Percentiles rank a stretch among this genome's conserved stretches.
Conservation (phyloP, 2,329 filamentous ascomycete genomes). For the Cytospora schulzeri region DNA sequence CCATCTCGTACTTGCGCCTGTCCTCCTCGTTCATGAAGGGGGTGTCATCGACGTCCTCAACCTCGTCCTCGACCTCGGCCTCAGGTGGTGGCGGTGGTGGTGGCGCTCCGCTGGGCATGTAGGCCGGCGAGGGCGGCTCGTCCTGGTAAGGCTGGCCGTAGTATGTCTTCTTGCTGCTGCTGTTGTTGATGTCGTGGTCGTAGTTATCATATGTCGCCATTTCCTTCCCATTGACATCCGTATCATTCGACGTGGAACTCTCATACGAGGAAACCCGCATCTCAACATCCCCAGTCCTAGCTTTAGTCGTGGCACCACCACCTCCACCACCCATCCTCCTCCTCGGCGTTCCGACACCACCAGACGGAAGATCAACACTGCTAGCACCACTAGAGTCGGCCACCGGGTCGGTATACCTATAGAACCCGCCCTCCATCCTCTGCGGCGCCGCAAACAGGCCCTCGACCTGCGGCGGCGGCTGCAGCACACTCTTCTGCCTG, state of each 20-base stretch:
- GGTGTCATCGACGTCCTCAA: background rate
- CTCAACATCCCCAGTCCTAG: slow-evolving; percentile 43
- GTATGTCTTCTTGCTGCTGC: too few relatives aligned
- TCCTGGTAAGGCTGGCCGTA: slow-evolving; percentile 13
- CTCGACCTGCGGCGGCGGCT: slow-evolving; percentile 74
- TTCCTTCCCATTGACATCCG: slow-evolving; percentile 45
- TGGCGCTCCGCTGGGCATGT: slow-evolving; percentile 69
- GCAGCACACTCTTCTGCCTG: slow-evolving; percentile 60
- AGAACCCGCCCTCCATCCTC: slow-evolving; percentile 68
- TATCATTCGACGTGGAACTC: slow-evolving; percentile 62
- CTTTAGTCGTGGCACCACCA: slow-evolving; percentile 29
- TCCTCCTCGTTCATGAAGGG: slow-evolving; percentile 80
- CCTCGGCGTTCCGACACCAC: background rate
- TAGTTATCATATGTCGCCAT: too few relatives aligned
- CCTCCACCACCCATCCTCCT: slow-evolving; percentile 22
- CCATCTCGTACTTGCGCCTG: slow-evolving; percentile 70
- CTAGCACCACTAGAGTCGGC: slow-evolving; percentile 54
- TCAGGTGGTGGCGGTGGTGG: too few relatives aligned
- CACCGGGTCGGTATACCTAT: slow-evolving; percentile 60
- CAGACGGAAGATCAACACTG: slow-evolving; percentile 47
- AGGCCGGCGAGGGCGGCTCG: slow-evolving; percentile 49
- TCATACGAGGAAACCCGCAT: slow-evolving; percentile 59
- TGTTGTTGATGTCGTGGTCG: too few relatives aligned
- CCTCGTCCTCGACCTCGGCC: background rate
- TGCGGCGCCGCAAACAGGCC: slow-evolving; percentile 77